Evolutionary conservation across 208 protist genomes (phyloP).

Genomic region (Leishmania martiniquensis): DNA sequence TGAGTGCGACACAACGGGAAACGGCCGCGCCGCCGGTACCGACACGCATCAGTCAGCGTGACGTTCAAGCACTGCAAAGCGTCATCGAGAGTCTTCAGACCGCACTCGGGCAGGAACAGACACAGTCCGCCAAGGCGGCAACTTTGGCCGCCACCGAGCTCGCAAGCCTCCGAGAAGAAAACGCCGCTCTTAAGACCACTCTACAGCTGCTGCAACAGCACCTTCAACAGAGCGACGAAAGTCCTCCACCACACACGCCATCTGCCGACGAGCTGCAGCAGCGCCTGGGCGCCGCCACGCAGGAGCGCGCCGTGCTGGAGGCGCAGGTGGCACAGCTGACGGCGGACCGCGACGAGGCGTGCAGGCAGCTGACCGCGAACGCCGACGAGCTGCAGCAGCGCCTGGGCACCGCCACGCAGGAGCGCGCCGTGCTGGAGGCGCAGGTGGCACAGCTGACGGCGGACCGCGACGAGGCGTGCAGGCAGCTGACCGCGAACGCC

Average conservation of each 20-base stretch:
- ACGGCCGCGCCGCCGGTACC: too few relatives aligned
- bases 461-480: not conserved
- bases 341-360: slow-evolving; percentile 22
- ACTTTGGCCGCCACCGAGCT: not conserved
- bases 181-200: slow-evolving; percentile 16
- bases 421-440: too few relatives aligned
- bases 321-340: slow-evolving; percentile 4
- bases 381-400: slow-evolving; percentile 25
- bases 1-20: too few relatives aligned
- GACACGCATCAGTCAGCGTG: not conserved
- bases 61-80: slow-evolving; percentile 11
- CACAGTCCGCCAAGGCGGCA: not conserved
- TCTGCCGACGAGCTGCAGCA: not conserved
- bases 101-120: slow-evolving; percentile 12
- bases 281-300: slow-evolving; percentile 1
- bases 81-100: slow-evolving; percentile 28
- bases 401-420: too few relatives aligned
- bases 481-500: not conserved
- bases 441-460: slow-evolving; percentile 1
- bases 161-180: slow-evolving; percentile 13
- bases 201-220: slow-evolving; percentile 19
- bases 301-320: slow-evolving; percentile 14
- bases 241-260: not conserved
- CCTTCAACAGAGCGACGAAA: slow-evolving; percentile 12
- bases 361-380: slow-evolving; percentile 13